Conservation (phyloP, 371 early-diverging fungal genomes). For the Scutellospora calospora region DNA sequence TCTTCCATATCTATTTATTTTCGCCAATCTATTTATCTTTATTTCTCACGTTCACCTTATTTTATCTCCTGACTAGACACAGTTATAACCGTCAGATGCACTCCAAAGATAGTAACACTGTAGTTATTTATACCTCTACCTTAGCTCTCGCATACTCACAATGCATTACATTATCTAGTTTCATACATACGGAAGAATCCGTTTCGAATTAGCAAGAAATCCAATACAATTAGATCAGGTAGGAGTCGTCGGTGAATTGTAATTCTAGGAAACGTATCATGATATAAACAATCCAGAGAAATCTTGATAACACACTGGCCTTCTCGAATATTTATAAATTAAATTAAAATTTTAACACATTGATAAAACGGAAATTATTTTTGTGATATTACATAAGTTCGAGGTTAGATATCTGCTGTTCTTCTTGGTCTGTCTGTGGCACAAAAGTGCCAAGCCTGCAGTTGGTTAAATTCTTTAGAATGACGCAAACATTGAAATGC, state of each 20-base stretch:
- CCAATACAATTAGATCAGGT: conserved; percentile 11
- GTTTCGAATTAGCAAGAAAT: conserved; percentile 11
- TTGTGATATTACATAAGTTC: conserved; percentile 36
- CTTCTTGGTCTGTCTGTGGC: not conserved
- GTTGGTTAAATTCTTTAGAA: conserved; percentile 34
- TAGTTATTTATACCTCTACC: too few relatives aligned
- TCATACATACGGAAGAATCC: not conserved
- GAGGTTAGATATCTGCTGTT: not conserved
- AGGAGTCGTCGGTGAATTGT: not conserved
- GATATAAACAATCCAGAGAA: not conserved
- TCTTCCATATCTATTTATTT: too few relatives aligned
- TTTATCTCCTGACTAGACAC: too few relatives aligned
- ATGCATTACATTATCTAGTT: not conserved
- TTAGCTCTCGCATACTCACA: too few relatives aligned
- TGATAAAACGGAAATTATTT: conserved; percentile 36
- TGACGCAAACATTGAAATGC: conserved; percentile 13
- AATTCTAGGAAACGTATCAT: not conserved
- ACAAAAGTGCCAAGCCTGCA: conserved; percentile 40
- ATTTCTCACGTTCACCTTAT: too few relatives aligned
- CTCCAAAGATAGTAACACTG: too few relatives aligned
- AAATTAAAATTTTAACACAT: not conserved
- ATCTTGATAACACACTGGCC: conserved; percentile 26
- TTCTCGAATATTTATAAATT: not conserved
- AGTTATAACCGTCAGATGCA: too few relatives aligned
- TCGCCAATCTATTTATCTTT: too few relatives aligned